Evolutionary conservation across 1,284 basidiomycete species (phyloP), one percentile per base, ranked within the genome.

Genomic region (Kwoniella shivajii): DNA sequence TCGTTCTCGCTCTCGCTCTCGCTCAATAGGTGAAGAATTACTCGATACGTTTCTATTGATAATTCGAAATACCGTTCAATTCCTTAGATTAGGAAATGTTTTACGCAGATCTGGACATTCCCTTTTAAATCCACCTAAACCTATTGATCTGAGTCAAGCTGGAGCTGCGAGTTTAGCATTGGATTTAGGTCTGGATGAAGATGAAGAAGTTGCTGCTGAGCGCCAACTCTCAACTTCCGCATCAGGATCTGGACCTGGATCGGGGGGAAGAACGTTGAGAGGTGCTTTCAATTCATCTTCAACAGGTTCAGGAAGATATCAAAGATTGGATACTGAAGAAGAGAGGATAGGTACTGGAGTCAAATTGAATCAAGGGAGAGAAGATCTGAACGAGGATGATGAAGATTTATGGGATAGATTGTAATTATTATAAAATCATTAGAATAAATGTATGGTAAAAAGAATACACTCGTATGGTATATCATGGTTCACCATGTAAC

Each of bases 81-180:
- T 96, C 72, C 85, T 88, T 18, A 84, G 93, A 22, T 81, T 97
- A 14, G 92, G 91, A 14, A 83, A 89, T 22, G 90, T 96, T 49
- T 88, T 95, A 83, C 82, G 92, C 76, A 89, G 92, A 79, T 95
- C 92, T 50, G 93, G 93, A 0, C 91, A 94, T 69, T 94, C 92
- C 1, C 90, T 96, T 67, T 91, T 96, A 76, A 87, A 90, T 22
- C 86, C 88, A 46, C 92, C 93, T 6, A 91, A 88, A 68, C 90
- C 91, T 0, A 96, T 97, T 69, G 92, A 96, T 73, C 86, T 96
- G n/a, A 75, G 74, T 10, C 75, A 79, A 53, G 81, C 80, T 0
- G 72, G 78, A 2, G 65, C 73, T 2, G 78, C 78, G 36, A 73
- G 71, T 3, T 67, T 76, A 48, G 78, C 76, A 81, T 85, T 75